Evolutionary conservation across 2,329 filamentous ascomycete species (phyloP).

Genomic region (Clathrospora elynae): DNA sequence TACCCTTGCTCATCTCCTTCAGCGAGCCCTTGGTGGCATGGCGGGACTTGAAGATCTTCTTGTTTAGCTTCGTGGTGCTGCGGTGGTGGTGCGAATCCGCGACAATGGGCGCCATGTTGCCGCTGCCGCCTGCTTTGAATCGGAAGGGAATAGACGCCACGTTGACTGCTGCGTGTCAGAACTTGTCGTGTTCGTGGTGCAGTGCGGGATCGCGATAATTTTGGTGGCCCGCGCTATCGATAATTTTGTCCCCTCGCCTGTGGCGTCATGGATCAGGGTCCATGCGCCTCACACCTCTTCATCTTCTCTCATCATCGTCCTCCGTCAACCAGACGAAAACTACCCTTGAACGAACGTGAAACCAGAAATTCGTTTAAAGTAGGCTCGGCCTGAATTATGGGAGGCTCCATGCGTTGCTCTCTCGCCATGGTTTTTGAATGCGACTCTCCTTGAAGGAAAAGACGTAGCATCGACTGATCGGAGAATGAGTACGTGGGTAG

Average conservation of each 20-base stretch:
- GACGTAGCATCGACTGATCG: too few relatives aligned
- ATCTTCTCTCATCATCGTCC: neutral
- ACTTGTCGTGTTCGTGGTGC: constrained; percentile 8
- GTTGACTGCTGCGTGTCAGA: constrained; percentile 27
- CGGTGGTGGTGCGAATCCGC: constrained; percentile 77
- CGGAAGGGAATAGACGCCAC: constrained; percentile 66
- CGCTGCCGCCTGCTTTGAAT: constrained; percentile 76
- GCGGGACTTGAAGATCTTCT: constrained; percentile 92
- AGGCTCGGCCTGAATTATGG: too few relatives aligned
- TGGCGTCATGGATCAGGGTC: constrained; percentile 19
- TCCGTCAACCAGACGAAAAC: too few relatives aligned
- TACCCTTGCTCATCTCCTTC: constrained; percentile 84
- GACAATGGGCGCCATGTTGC: constrained; percentile 71
- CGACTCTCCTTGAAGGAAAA: too few relatives aligned
- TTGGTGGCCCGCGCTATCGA: constrained; percentile 25
- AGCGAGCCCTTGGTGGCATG: constrained; percentile 87
- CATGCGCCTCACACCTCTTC: neutral
- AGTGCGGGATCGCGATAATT: constrained; percentile 34
- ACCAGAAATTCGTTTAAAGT: too few relatives aligned
- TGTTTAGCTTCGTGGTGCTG: constrained; percentile 83
- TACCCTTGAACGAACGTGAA: too few relatives aligned
- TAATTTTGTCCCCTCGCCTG: constrained; percentile 26
- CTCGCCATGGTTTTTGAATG: too few relatives aligned
- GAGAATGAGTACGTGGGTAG: too few relatives aligned
- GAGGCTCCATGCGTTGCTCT: too few relatives aligned